Percentiles rank a stretch among this genome's conserved stretches.
These are phyloP conservation scores for Pleoardoris graminearum DNA, from an alignment of 2,329 filamentous ascomycete species.

Conservation along the genomic window DNA sequence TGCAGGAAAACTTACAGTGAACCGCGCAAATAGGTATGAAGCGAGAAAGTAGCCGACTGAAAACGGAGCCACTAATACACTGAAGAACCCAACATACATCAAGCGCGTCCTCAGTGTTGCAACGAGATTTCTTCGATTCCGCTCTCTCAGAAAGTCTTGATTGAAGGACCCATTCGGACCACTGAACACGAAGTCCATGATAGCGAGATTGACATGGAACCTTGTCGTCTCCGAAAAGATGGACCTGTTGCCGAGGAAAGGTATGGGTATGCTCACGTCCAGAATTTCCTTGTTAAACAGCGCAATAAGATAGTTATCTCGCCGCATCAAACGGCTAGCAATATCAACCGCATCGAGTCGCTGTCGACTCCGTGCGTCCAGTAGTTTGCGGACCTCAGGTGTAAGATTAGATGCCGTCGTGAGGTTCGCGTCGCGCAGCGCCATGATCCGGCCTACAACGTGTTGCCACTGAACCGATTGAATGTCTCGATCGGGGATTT, in stretches of 20 bases:
- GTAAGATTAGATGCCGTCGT: conserved; percentile 69
- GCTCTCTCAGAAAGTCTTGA: conserved; percentile 81
- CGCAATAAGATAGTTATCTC: conserved; percentile 95
- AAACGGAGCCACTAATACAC: conserved; percentile 83
- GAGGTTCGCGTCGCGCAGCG: conserved; percentile 82
- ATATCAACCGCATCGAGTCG: conserved; percentile 95
- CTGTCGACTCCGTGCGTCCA: conserved; percentile 88
- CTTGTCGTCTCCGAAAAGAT: conserved; percentile 88
- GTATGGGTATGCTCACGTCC: conserved; percentile 81
- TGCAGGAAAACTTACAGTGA: conserved; percentile 65
- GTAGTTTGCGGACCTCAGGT: conserved; percentile 62
- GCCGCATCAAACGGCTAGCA: conserved; percentile 93
- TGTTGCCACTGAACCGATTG: conserved; percentile 95
- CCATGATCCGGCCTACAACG: conserved; percentile 82
- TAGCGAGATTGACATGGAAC: conserved; percentile 88
- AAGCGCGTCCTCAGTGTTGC: conserved; percentile 77
- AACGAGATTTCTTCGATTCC: conserved; percentile 77
- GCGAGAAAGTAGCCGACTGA: conserved; percentile 84
- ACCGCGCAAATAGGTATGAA: conserved; percentile 92
- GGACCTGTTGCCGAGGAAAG: conserved; percentile 76
- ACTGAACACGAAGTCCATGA: conserved; percentile 94
- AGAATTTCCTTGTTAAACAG: conserved; percentile 96
- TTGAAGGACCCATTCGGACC: conserved; percentile 78
- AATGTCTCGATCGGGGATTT: conserved; percentile 83
- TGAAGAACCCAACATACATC: conserved; percentile 80